Percentiles rank a stretch among this genome's conserved stretches.
Evolutionary conservation across 805 yeast genomes (phyloP).

Genomic region (Tetrapisispora phaffii): DNA sequence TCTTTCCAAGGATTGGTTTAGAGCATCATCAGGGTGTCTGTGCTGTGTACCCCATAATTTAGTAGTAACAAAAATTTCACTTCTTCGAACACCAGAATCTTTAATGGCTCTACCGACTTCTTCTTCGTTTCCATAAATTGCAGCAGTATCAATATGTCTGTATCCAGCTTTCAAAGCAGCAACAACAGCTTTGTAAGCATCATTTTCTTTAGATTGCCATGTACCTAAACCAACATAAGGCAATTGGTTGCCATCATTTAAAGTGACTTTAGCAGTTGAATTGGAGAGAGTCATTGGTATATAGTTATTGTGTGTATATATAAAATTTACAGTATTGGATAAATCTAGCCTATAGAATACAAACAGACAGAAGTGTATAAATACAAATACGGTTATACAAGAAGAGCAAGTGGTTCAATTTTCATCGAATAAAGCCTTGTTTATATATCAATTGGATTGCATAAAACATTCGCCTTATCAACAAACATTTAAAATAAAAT

Average conservation of each 20-base stretch:
- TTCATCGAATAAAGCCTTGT: no score
- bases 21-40: constrained; percentile 39
- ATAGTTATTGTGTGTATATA: no score
- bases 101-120: constrained; percentile 49
- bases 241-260: constrained; percentile 54
- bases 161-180: constrained; percentile 57
- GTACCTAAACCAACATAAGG: constrained; percentile 72
- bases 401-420: no score
- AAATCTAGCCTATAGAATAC: no score
- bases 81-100: constrained; percentile 53
- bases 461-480: no score
- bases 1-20: constrained; percentile 49
- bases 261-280: constrained; percentile 24
- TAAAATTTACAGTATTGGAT: no score
- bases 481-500: no score
- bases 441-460: no score
- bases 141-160: constrained; percentile 72
- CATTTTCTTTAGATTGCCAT: constrained; percentile 49
- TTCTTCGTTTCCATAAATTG: constrained; percentile 55
- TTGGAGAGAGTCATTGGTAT: constrained; percentile 9
- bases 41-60: constrained; percentile 54
- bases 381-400: no score
- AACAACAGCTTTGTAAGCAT: constrained; percentile 47
- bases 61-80: constrained; percentile 60
- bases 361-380: no score